Percentiles rank a stretch among this genome's conserved stretches.
Conservation (phyloP, 441 rosid species). For the Omphalea diandra region DNA sequence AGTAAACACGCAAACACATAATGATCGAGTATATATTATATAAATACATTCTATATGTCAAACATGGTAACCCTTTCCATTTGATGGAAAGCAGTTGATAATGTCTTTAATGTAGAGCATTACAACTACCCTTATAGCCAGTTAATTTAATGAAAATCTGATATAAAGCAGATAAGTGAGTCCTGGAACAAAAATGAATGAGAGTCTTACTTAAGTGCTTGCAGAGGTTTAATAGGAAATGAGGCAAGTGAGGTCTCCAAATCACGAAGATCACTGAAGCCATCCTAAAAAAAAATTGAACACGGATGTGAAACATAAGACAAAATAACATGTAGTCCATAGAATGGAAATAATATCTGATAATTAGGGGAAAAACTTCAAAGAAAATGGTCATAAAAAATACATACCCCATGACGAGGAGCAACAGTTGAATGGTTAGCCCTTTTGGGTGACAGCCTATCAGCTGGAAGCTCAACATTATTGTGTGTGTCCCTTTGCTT, state of each 20-base stretch:
- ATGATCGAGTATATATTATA: background rate
- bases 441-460: slow-evolving; percentile 43
- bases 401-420: slow-evolving; percentile 57
- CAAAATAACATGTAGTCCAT: slow-evolving; percentile 13
- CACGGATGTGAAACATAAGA: slow-evolving; percentile 22
- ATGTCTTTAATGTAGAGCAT: background rate
- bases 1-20: slow-evolving; percentile 6
- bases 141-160: background rate
- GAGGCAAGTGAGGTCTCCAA: slow-evolving; percentile 75
- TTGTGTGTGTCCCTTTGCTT: slow-evolving; percentile 45
- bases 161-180: slow-evolving; percentile 6
- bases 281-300: slow-evolving; percentile 59
- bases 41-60: too few species aligned
- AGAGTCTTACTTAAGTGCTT: slow-evolving; percentile 70
- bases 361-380: slow-evolving; percentile 7
- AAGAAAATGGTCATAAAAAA: slow-evolving; percentile 22
- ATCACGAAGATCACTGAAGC: slow-evolving; percentile 57
- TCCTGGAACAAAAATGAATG: background rate
- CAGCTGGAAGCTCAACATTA: slow-evolving; percentile 39
- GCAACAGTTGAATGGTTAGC: slow-evolving; percentile 47
- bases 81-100: background rate
- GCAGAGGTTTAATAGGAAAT: slow-evolving; percentile 85
- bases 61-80: background rate
- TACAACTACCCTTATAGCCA: background rate
- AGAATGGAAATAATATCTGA: background rate